Evolutionary conservation across 495 filamentous ascomycete genomes (phyloP), one percentile per base, ranked within the genome.

Genomic region (Aspergillus coremiiformis): DNA sequence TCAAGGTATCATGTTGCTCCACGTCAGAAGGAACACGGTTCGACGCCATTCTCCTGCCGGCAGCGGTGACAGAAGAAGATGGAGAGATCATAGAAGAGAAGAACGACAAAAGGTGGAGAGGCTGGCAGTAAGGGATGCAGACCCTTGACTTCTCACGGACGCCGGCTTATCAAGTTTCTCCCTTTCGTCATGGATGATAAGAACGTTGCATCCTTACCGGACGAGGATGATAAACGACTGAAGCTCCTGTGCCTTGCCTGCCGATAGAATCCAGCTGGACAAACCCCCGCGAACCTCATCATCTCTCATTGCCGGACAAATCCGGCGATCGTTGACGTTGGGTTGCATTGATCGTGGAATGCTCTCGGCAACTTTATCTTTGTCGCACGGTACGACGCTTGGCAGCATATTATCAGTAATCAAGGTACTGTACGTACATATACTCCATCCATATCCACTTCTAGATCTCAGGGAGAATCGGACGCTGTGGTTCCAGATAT

Each of bases 1-100:
- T 55, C 8, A 23, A 51, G 0, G 57, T 46, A 21, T 47, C 27
- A 26, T 62, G 50, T 61, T 56, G 24, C 5, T 52, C 48, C 42
- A 52, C 43, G 51, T 53, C 58, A 35, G 53, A 23, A 12, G 42
- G 51, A 10, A 30, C 21, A 11, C 39, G 44, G 11, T 27, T 33
- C n/a, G 60, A 45, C 15, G 46, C 19, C 60, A 65, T 65, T 5
- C 17, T 57, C 37, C 32, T 41, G 19, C 19, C 37, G 15, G 15
- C 37, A 41, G 37, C 37, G 17, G 37, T 20, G 37, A 17, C 8
- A 27, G n/a, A 24, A 15, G 24, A 29, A 14, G 29, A 33, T 8
- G 17, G 15, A 21, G 24, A 30, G 24, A n/a, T 15, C 23, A 46
- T 11, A n/a, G 15, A 24, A 14, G 33, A n/a, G 22, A 39, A n/a